Conservation (phyloP, 2,329 filamentous ascomycete genomes). For the Plectosphaerella plurivora region DNA sequence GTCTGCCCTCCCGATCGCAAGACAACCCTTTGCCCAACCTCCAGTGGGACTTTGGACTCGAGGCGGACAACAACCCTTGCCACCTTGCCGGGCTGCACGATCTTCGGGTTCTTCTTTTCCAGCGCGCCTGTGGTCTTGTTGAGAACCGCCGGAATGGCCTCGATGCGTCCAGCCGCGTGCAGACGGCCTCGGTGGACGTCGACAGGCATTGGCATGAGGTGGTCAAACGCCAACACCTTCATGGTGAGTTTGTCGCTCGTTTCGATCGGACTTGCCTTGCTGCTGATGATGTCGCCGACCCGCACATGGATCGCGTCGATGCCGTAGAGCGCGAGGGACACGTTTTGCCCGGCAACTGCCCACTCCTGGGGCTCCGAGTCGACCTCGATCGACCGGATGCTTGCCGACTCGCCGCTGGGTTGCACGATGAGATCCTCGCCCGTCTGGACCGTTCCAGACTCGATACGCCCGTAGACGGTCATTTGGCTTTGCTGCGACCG, state of each 20-base stretch:
- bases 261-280: conserved; percentile 59
- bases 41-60: conserved; percentile 70
- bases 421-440: conserved; percentile 78
- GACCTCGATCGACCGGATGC: conserved; percentile 76
- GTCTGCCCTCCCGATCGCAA: conserved; percentile 77
- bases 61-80: conserved; percentile 75
- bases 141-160: conserved; percentile 65
- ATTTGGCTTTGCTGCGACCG: conserved; percentile 75
- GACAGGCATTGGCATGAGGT: conserved; percentile 81
- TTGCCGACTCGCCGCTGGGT: conserved; percentile 75
- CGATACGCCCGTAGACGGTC: conserved; percentile 81
- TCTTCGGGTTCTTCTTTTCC: conserved; percentile 76
- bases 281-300: conserved; percentile 83
- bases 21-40: conserved; percentile 75
- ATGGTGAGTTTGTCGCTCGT: conserved; percentile 72
- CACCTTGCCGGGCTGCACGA: conserved; percentile 75
- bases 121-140: conserved; percentile 76
- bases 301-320: conserved; percentile 81
- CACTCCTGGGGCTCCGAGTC: conserved; percentile 73
- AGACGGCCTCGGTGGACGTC: conserved; percentile 85
- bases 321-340: conserved; percentile 75
- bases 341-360: conserved; percentile 89
- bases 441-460: conserved; percentile 76
- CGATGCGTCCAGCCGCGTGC: conserved; percentile 72
- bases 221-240: conserved; percentile 85